A percentile compares a stretch with the other conserved stretches of the same genome.
Conservation (phyloP, 805 yeast species). For the Kuraishia ogatae region DNA sequence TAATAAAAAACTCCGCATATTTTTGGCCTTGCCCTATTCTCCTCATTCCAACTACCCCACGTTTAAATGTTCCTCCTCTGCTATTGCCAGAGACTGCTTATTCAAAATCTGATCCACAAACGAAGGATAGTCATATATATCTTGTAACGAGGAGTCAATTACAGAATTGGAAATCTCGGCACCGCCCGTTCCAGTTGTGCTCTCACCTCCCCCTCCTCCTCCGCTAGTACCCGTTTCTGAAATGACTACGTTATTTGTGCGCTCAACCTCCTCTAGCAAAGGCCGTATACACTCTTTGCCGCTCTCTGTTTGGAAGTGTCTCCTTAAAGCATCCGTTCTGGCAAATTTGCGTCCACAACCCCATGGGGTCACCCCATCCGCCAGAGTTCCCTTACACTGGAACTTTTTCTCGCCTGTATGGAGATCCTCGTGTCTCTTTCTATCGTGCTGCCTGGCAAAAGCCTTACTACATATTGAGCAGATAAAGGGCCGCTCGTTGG, state of each 20-base stretch:
- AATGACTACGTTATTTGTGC: neutral
- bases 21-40: no score
- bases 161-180: neutral
- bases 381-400: slow-evolving; percentile 59
- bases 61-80: neutral
- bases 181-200: neutral
- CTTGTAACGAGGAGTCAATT: neutral
- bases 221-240: neutral
- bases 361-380: slow-evolving; percentile 54
- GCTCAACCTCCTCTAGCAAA: slow-evolving; percentile 46
- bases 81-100: neutral
- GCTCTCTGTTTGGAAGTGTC: slow-evolving; percentile 75
- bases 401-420: slow-evolving; percentile 72
- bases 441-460: slow-evolving; percentile 73
- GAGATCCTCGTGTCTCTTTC: slow-evolving; percentile 66
- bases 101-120: slow-evolving; percentile 1
- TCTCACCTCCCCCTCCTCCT: neutral
- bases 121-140: neutral
- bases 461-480: slow-evolving; percentile 74
- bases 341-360: slow-evolving; percentile 80
- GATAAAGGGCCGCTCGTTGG: slow-evolving; percentile 71
- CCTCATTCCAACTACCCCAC: neutral
- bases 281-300: slow-evolving; percentile 68
- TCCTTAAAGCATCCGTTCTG: slow-evolving; percentile 67
- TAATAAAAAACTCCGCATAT: no score